Base-by-base conservation (phyloP, 2,329 filamentous ascomycete species). In the Xylaria sp. region DNA sequence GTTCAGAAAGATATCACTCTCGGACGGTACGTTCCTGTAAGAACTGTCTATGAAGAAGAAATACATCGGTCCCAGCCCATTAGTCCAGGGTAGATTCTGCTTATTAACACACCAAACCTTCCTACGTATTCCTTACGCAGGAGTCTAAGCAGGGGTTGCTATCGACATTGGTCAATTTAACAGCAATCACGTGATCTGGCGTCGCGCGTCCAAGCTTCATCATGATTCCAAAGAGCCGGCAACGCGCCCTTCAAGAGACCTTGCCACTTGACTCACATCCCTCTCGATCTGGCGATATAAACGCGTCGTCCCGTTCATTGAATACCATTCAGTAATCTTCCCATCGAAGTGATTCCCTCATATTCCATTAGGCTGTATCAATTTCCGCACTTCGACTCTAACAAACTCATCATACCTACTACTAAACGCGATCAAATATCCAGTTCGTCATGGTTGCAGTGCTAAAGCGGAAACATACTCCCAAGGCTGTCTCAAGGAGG, bases 391-490 rank as follows among this genome's bases (percentile, higher is more conserved):
- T 39, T 15, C 2, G 32, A 50, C 50, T 18, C 18, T 25, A 20
- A 39, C 13, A 44, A 39, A 9, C n/a, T 28, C 34, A 51, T 6
- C 34, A 37, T 37, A 32, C 54, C 25, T 10, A 52, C 44, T 34
- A 13, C 28, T 52, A 12, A 50, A 39, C 20, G 63, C 18, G 20
- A 61, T 6, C 20, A 25, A 58, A 25, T 15, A 50, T 10, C 32
- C 39, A 52, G 10, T 46, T 18, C 64, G 63, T 4, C 46, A 79
- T 78, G 76, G 71, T 74, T 3, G 54, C 70, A 1, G 72, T 68
- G 51, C 62, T 71, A 46, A 78, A 77, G 64, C 77, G 76, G 69
- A 79, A 78, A 69, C 74, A 72, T n/a, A 44, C 61, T 1, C 65
- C 63, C 5, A 65, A 72, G 25, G 34, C 63, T 9, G 55, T 55